Evolutionary conservation across 75 land plant genomes (phyloP).

Genomic region (Selaginella tamariscina): DNA sequence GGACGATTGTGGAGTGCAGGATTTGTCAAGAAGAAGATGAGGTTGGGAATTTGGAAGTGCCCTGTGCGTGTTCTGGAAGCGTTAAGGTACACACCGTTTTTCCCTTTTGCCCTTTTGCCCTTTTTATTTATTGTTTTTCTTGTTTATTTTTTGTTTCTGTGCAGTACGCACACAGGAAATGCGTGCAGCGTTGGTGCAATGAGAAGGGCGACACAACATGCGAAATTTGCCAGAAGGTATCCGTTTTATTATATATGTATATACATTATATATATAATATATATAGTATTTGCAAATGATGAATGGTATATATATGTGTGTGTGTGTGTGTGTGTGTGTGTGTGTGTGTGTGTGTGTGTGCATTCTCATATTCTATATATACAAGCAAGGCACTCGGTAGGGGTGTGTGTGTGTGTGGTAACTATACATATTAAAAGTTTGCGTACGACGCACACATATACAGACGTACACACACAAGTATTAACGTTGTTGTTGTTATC

Average conservation of each 20-base stretch:
- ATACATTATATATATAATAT: too few relatives aligned
- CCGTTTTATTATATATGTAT: too few relatives aligned
- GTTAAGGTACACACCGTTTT: conserved; percentile 40
- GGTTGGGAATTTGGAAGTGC: conserved; percentile 52
- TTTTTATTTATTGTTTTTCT: background rate
- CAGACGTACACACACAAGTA: background rate
- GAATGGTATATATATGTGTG: too few relatives aligned
- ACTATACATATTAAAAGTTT: background rate
- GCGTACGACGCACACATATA: background rate
- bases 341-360: too few relatives aligned
- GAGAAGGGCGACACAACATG: background rate
- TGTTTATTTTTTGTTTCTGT: background rate
- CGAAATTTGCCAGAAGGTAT: background rate
- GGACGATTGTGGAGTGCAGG: conserved; percentile 47
- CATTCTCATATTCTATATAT: too few relatives aligned
- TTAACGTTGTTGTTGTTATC: too few relatives aligned
- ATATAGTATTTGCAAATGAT: too few relatives aligned
- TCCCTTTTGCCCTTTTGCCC: background rate
- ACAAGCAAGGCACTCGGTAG: too few relatives aligned
- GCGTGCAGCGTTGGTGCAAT: background rate
- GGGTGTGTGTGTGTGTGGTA: too few relatives aligned
- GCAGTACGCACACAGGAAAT: background rate
- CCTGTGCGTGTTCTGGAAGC: conserved; percentile 76
- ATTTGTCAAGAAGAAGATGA: conserved; percentile 81
- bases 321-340: too few relatives aligned